Base-by-base conservation (phyloP, 139 green algal species). In the Marvania coccoides region DNA sequence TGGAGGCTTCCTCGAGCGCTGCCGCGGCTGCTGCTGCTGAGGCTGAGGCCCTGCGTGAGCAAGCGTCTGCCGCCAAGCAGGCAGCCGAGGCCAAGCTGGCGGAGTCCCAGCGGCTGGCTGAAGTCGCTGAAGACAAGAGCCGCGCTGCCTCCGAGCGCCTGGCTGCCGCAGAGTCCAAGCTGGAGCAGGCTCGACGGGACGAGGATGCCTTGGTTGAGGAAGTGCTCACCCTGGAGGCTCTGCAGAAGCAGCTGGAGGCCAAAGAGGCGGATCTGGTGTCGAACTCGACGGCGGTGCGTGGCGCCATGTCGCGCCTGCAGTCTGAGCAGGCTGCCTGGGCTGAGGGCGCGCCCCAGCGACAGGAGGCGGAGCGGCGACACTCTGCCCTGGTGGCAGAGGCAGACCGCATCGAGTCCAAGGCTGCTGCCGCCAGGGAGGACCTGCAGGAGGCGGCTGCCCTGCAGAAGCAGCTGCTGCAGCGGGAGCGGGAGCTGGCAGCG, bases 181-280 rank as follows among this genome's bases (percentile, higher is more conserved):
- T 61, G 36, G 34, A 51, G 6, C 62, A 74, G 30, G 31, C 70
- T 56, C 47, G 66, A 12, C 59, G 57, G 36, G 40, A 70, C 4
- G 69, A 79, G 65, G 63, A 79, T 10, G 58, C 69, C 29, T 58
- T 78, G 38, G 66, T 59, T n/a, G 15, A 37, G 15, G 70, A 63
- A 1, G 64, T 78, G 42, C 58, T 31, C 13, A 60, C 77, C 53
- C 30, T 71, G 29, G 40, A 47, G 0, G 48, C 65, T 19, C 33
- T 61, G 37, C 67, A 73, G 10, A 26, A 14, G 8, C 40, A 40
- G 24, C 39, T 80, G 46, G 54, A 76, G 54, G 30, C n/a, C 13
- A 64, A 80, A 60, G 62, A 76, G 54, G 60, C 40, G 0, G 64
- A 80, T 28, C 39, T 72, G 0, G 47, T 45, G 3, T 46, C 61